Percentiles rank a stretch among this genome's conserved stretches.
phyloP scores from a whole-genome alignment of 495 filamentous ascomycete genomes.

The Coniosporium apollinis region DNA sequence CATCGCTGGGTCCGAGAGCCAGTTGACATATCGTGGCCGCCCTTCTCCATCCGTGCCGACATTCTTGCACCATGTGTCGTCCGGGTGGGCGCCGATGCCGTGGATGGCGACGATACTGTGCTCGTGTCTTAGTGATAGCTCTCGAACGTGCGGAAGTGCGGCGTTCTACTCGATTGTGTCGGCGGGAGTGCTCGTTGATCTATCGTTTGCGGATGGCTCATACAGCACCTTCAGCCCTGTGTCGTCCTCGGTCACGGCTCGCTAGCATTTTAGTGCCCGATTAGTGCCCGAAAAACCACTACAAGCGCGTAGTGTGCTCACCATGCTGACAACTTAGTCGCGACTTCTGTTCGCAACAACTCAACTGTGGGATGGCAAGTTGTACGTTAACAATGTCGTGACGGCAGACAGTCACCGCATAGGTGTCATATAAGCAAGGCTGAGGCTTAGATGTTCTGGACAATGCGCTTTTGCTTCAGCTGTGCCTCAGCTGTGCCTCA shows the following conservation, averaged over 20 bases:
- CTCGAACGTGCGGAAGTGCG: background rate
- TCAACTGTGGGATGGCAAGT: background rate
- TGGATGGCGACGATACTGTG: constrained; percentile 16
- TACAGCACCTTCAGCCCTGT: constrained; percentile 10
- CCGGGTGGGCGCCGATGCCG: constrained; percentile 14
- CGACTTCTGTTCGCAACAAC: background rate
- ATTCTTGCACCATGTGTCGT: constrained; percentile 16
- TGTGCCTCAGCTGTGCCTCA: background rate
- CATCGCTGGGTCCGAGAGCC: constrained; percentile 11
- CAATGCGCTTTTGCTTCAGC: background rate
- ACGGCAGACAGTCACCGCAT: background rate
- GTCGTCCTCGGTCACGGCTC: constrained; percentile 8
- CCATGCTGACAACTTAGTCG: background rate
- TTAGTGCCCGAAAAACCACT: background rate
- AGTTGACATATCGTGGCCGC: constrained; percentile 13
- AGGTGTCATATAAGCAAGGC: background rate
- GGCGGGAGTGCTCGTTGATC: constrained; percentile 6
- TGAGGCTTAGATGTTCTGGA: background rate
- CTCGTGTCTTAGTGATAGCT: constrained; percentile 1
- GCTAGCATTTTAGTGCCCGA: background rate
- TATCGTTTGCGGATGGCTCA: constrained; percentile 4
- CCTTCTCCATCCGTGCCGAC: constrained; percentile 6
- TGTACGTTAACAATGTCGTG: background rate
- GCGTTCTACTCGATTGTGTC: constrained; percentile 7
- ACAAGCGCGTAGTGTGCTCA: background rate